Percentiles rank a stretch among this genome's conserved stretches.
Conservation (phyloP, 192 early-diverging fungal genomes). For the Polychytrium aggregatum region DNA sequence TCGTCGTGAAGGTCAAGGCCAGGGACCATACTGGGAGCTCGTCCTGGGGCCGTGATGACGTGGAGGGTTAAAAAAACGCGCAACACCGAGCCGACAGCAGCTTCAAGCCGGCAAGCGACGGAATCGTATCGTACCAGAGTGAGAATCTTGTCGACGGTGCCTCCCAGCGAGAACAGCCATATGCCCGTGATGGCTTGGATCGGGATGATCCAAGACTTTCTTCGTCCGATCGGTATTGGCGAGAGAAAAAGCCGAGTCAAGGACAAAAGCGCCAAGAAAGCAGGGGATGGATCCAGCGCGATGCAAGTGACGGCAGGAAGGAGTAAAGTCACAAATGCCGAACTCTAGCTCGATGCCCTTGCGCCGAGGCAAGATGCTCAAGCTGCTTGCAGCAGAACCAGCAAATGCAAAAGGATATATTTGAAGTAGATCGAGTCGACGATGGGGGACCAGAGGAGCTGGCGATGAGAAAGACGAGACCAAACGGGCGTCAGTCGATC, state of each 20-base stretch:
- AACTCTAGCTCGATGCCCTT: no score
- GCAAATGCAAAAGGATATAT: no score
- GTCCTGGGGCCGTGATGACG: constrained; percentile 14
- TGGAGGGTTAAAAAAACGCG: no score
- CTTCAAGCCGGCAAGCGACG: no score
- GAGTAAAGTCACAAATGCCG: no score
- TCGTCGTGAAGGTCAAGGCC: constrained; percentile 64
- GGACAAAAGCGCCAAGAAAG: no score
- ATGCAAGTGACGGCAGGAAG: no score
- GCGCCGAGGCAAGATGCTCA: no score
- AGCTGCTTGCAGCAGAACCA: no score
- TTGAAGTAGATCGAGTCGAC: constrained; percentile 83
- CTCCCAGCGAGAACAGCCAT: constrained; percentile 68
- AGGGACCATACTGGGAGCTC: constrained; percentile 54
- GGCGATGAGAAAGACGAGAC: background rate
- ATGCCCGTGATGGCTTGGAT: constrained; percentile 81
- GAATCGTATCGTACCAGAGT: constrained; percentile 39
- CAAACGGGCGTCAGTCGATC: background rate
- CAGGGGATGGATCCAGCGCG: no score
- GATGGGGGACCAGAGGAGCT: constrained; percentile 92
- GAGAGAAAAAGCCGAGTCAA: no score
- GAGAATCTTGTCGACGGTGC: constrained; percentile 60
- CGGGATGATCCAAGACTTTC: constrained; percentile 98
- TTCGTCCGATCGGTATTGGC: constrained; percentile 73
- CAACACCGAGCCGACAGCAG: no score